Base-by-base conservation (phyloP, 192 early-diverging fungal species). In the Mortierella alpina region DNA sequence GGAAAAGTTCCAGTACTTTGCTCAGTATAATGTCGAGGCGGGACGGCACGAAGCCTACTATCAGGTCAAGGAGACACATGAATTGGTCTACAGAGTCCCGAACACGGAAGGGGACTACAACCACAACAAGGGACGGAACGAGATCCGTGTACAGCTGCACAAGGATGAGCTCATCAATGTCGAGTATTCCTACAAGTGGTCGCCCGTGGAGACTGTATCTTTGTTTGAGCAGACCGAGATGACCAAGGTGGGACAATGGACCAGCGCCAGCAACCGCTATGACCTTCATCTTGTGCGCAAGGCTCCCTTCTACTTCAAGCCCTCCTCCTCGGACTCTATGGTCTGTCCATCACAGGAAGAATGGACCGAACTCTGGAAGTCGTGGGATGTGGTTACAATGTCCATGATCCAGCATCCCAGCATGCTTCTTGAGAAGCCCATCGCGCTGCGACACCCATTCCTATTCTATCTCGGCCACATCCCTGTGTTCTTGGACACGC, bases 401-500 rank as follows among this genome's bases (percentile, higher is more conserved):
- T 82, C 80, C 7, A 89, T 96, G 70, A 89, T 95, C 47, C 82
- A 88, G 10, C 73, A 69, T 14, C 68, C 73, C 0, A 68, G 84
- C 14, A 89, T 87, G 79, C 61, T 91, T 0, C 71, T 89, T 41
- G 88, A 89, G 44, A 85, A 88, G 47, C 94, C 96, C n/a, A 98
- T 97, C 57, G 82, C 84, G 8, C 84, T 97, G 14, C 90, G 96
- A 15, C 95, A 95, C 64, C 96, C 95, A 7, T 95, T 93, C 80
- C 89, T 97, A 0, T 97, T 97, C 67, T 97, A 97, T 68, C 76
- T 95, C 12, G 96, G 95, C 10, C 96, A 97, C 66, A 88, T 97
- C 48, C 89, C 92, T 0, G 86, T 86, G 1, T 94, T 94, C 68
- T 73, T 92, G 22, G 92, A 94, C 63, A 90, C 89, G 13, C 85